These are phyloP conservation scores for Singerocomus rubriflavus DNA, from an alignment of 1,284 basidiomycete species.

Conservation along the genomic window DNA sequence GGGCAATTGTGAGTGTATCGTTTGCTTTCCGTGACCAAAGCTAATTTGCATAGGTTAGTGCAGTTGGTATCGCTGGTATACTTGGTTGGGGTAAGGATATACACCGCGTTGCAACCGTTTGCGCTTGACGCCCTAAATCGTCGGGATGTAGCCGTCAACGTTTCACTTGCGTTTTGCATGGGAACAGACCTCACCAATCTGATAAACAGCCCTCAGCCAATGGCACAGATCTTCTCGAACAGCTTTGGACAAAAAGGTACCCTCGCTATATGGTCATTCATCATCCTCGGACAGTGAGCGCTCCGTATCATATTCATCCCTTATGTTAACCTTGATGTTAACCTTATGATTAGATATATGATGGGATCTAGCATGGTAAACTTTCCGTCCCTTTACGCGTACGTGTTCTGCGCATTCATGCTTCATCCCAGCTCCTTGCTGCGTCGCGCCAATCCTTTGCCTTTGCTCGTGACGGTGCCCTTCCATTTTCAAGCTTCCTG, in stretches of 20 bases:
- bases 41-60: slow-evolving; percentile 33
- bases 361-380: slow-evolving; percentile 72
- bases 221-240: slow-evolving; percentile 69
- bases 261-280: slow-evolving; percentile 61
- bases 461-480: slow-evolving; percentile 61
- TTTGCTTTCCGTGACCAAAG: neutral
- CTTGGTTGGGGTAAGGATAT: slow-evolving; percentile 63
- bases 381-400: neutral
- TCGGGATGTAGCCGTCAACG: slow-evolving; percentile 47
- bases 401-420: neutral
- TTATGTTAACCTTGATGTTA: neutral
- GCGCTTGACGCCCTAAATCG: neutral
- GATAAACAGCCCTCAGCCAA: slow-evolving; percentile 64
- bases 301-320: neutral
- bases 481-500: slow-evolving; percentile 68
- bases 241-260: slow-evolving; percentile 63
- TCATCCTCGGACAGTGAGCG: slow-evolving; percentile 63
- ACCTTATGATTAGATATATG: slow-evolving; percentile 48
- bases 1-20: slow-evolving; percentile 52
- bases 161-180: slow-evolving; percentile 62
- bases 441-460: slow-evolving; percentile 62
- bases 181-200: slow-evolving; percentile 58
- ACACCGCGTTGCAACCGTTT: neutral
- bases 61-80: slow-evolving; percentile 55
- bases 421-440: slow-evolving; percentile 45